These are phyloP conservation scores for Misopates orontium DNA, from an alignment of 257 asterid genomes.

Conservation along the genomic window DNA sequence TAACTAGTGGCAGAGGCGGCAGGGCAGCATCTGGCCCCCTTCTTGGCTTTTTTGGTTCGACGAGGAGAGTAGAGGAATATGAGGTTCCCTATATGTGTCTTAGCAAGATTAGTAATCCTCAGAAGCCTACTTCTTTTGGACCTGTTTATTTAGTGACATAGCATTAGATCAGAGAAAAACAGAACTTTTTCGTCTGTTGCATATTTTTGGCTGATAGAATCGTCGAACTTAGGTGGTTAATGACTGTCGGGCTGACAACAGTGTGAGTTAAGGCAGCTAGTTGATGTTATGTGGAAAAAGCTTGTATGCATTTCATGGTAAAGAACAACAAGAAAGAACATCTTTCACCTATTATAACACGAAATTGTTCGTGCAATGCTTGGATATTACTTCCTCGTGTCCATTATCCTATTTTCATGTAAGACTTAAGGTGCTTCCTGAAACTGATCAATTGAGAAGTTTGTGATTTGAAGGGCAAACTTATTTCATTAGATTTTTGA, in stretches of 20 bases:
- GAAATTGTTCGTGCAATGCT: too few relatives aligned
- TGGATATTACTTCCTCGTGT: too few relatives aligned
- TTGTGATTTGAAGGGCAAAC: too few relatives aligned
- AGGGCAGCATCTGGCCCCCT: constrained; percentile 62
- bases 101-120: constrained; percentile 36
- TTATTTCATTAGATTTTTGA: too few relatives aligned
- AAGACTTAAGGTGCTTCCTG: too few relatives aligned
- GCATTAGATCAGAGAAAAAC: background rate
- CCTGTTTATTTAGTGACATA: constrained; percentile 80
- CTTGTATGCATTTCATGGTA: too few relatives aligned
- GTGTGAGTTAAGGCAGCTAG: constrained; percentile 10
- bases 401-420: too few relatives aligned
- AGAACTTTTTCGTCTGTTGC: background rate
- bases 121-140: constrained; percentile 54
- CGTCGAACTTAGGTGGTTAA: constrained; percentile 6
- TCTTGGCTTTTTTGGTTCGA: constrained; percentile 36
- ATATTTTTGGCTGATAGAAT: constrained; percentile 3
- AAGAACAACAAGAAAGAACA: too few relatives aligned
- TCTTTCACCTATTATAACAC: too few relatives aligned
- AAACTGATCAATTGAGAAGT: too few relatives aligned
- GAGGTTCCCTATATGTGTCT: constrained; percentile 65
- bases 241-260: constrained; percentile 15
- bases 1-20: constrained; percentile 25
- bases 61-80: constrained; percentile 33
- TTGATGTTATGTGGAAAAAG: background rate